Base-by-base conservation (phyloP, 1,284 basidiomycete species). In the Golubevia sp. region DNA sequence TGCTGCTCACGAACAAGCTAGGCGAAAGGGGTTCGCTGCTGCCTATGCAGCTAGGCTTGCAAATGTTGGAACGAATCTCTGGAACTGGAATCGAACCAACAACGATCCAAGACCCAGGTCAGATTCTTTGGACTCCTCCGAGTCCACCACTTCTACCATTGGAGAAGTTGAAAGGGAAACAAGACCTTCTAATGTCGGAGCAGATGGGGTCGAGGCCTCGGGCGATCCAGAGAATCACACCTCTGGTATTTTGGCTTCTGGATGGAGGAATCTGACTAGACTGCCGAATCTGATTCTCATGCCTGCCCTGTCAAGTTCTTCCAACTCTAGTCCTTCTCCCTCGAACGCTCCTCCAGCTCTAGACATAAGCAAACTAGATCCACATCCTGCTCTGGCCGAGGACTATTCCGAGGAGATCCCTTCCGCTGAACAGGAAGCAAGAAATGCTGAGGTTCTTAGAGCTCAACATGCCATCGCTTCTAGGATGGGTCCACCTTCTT, bases 241-340 rank as follows among this genome's bases (percentile, higher is more conserved):
- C 60, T 13, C 20, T 56, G 57, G 70, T 54, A 58, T 71, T 2
- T 49, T 71, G 18, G 68, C 70, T 4, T 60, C 63, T n/a, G 70
- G 70, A 52, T 72, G 70, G 70, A 61, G 70, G 11, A 72, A 67
- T 23, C 44, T 72, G 21, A 50, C 67, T 1, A 62, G 70, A n/a
- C 58, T 72, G 20, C 70, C 70, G 0, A 70, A 69, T 38, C 59
- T 72, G 18, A 71, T 71, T 23, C 62, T 71, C 3, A 55, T 72
- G 23, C 70, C 70, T 38, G 70, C 67, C n/a, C n/a, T n/a, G n/a
- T n/a, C n/a, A n/a, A n/a, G n/a, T n/a, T n/a, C n/a, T n/a, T n/a
- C n/a, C n/a, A n/a, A n/a, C n/a, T n/a, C n/a, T n/a, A n/a, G n/a
- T n/a, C n/a, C n/a, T n/a, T 50, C 70, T 1, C 64, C 64, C 21